A percentile compares a stretch with the other conserved stretches of the same genome.
Conservation (phyloP, 306 rosid species). For the Cucurbita argyrosperma region DNA sequence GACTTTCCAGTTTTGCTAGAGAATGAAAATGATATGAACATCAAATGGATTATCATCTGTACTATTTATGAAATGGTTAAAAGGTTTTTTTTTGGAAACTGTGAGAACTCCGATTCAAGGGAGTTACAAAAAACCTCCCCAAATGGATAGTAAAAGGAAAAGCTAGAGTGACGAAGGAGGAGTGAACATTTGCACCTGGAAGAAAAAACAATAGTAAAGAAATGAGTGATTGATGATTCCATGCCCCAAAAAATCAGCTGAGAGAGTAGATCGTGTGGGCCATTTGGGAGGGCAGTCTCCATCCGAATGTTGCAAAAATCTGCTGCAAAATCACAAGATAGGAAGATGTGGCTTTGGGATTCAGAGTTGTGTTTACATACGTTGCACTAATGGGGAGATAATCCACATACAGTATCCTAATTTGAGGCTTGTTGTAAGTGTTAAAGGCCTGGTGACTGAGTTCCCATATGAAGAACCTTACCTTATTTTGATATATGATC, state of each 20-base stretch:
- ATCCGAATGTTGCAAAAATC: neutral
- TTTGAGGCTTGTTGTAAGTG: neutral
- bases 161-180: neutral
- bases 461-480: neutral
- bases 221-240: neutral
- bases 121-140: neutral
- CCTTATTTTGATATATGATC: neutral
- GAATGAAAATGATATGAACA: neutral
- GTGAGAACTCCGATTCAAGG: neutral
- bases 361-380: neutral
- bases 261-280: neutral
- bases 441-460: neutral
- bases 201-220: neutral
- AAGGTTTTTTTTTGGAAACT: neutral
- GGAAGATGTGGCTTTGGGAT: neutral
- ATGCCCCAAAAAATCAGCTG: neutral
- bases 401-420: neutral
- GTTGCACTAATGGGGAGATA: neutral
- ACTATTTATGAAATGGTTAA: neutral
- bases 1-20: neutral
- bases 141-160: neutral
- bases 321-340: neutral
- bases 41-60: neutral
- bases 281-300: neutral
- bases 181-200: neutral